Evolutionary conservation across 306 rosid genomes (phyloP).

Genomic region (Gynostemma pentaphyllum): DNA sequence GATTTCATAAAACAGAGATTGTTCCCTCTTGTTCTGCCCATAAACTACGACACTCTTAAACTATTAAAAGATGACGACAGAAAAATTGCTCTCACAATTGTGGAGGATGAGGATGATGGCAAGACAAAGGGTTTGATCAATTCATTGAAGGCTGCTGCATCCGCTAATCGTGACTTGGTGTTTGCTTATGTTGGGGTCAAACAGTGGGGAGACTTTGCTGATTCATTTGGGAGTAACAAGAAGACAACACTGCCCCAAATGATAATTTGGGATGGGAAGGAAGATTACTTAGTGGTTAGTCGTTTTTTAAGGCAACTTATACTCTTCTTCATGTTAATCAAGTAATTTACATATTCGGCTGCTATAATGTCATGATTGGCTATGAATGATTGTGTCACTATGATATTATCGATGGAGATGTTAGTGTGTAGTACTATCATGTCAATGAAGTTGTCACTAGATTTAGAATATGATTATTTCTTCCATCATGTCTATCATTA

Average conservation of each 20-base stretch:
- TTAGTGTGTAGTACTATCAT: not conserved
- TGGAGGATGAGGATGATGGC: slow-evolving; percentile 72
- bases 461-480: not conserved
- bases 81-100: slow-evolving; percentile 68
- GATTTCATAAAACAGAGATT: slow-evolving; percentile 63
- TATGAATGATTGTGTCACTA: too few species aligned
- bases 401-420: not conserved
- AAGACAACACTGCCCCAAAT: slow-evolving; percentile 58
- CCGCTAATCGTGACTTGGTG: slow-evolving; percentile 84
- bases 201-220: slow-evolving; percentile 83
- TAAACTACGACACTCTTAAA: slow-evolving; percentile 60
- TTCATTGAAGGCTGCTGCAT: slow-evolving; percentile 82
- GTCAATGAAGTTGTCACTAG: not conserved
- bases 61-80: slow-evolving; percentile 56
- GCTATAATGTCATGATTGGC: not conserved
- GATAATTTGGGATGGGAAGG: slow-evolving; percentile 76
- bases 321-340: slow-evolving; percentile 3
- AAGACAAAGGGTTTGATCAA: slow-evolving; percentile 48
- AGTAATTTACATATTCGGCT: not conserved
- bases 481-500: not conserved
- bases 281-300: slow-evolving; percentile 68
- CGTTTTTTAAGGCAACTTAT: not conserved
- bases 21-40: slow-evolving; percentile 66
- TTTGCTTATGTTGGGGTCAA: slow-evolving; percentile 77
- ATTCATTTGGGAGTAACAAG: slow-evolving; percentile 46